Evolutionary conservation across 495 filamentous ascomycete species (phyloP).

Genomic region (Pyrenopolyporus hunteri): DNA sequence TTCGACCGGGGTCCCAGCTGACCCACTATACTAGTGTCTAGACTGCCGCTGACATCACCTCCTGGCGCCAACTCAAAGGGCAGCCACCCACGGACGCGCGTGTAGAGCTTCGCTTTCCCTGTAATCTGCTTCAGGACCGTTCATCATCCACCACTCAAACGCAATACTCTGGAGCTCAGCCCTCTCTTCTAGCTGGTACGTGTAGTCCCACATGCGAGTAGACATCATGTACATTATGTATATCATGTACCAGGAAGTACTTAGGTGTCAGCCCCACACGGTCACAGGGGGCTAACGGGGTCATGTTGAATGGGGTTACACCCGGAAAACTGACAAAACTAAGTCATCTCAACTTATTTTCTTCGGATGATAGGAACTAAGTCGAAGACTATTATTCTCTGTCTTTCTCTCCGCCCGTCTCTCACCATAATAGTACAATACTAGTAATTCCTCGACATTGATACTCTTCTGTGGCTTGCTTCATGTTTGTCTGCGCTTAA

Average conservation of each 20-base stretch:
- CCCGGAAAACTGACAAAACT: no score
- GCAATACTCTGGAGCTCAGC: slow-evolving; percentile 10
- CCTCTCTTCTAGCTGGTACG: slow-evolving; percentile 1
- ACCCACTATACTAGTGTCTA: slow-evolving; percentile 11
- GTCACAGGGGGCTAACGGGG: no score
- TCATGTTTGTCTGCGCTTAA: slow-evolving; percentile 17
- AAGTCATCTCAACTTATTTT: background rate
- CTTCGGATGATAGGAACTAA: background rate
- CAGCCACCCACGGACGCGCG: slow-evolving; percentile 6
- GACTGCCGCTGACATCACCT: slow-evolving; percentile 30
- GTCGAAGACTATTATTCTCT: no score
- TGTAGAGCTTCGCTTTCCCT: slow-evolving; percentile 11
- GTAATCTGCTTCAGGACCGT: slow-evolving; percentile 14
- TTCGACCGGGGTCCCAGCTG: background rate
- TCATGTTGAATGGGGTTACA: no score
- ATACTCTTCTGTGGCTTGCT: slow-evolving; percentile 2
- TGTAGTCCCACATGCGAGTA: slow-evolving; percentile 27
- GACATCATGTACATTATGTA: no score
- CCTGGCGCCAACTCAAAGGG: slow-evolving; percentile 20
- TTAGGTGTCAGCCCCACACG: slow-evolving; percentile 2
- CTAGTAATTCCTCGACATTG: background rate
- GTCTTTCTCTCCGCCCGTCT: no score
- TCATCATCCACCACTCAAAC: slow-evolving; percentile 17
- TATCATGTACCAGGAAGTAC: slow-evolving; percentile 20
- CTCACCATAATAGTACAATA: background rate